Percentiles rank a stretch among this genome's conserved stretches.
Evolutionary conservation across 83 land plant species (phyloP).

Genomic region (Thuja plicata): DNA sequence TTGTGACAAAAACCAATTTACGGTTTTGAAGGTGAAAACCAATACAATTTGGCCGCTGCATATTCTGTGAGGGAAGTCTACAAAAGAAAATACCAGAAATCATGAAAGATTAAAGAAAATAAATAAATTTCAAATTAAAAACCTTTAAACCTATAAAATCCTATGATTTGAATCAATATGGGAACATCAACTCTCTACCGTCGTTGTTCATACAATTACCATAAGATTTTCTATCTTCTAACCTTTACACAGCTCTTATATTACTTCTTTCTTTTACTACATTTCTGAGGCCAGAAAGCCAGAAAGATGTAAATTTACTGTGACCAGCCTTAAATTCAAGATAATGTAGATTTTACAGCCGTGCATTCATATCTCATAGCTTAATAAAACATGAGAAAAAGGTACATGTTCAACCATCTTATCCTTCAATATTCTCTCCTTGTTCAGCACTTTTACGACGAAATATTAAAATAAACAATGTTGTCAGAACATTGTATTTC

Average conservation of each 20-base stretch:
- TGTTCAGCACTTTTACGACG: slow-evolving; percentile 31
- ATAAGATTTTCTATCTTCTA: neutral
- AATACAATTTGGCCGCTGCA: neutral
- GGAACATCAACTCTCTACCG: neutral
- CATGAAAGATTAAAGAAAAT: neutral
- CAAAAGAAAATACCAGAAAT: too few species aligned
- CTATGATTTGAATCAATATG: neutral
- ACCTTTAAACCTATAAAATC: neutral
- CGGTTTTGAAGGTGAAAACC: neutral
- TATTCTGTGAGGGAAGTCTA: neutral
- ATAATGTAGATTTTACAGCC: neutral
- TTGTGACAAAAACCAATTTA: neutral
- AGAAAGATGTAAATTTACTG: neutral
- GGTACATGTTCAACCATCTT: slow-evolving; percentile 32
- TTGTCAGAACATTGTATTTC: too few species aligned
- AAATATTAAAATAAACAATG: too few species aligned
- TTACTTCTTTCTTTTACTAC: neutral
- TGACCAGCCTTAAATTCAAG: neutral
- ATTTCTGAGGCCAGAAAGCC: neutral
- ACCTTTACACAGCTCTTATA: neutral
- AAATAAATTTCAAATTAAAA: neutral
- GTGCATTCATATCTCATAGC: neutral
- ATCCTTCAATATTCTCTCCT: slow-evolving; percentile 31
- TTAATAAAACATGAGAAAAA: neutral
- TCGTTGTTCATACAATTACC: neutral